Evolutionary conservation across 2,329 filamentous ascomycete species (phyloP), one percentile per base, ranked within the genome.

Genomic region (Penicillium sp.): DNA sequence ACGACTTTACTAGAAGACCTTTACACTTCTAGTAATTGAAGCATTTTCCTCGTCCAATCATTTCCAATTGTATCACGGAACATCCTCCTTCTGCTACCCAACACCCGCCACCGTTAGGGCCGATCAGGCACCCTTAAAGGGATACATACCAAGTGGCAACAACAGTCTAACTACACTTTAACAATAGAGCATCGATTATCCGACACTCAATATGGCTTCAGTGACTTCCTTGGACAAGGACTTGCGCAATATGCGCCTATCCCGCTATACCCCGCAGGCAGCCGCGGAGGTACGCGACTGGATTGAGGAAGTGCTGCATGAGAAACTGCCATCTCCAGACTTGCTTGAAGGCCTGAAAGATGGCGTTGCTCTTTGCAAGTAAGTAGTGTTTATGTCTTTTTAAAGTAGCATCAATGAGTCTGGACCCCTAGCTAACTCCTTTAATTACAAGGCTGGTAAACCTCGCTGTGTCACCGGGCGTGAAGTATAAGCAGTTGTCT

Each of bases 151-250:
- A 39, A 22, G 37, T 31, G 45, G 41, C 38, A 48, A 47, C 26
- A 35, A 49, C 45, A 43, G 17, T 28, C 17, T 19, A 17, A 47
- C 48, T 37, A 48, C 40, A 32, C 24, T 24, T 38, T 26, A 28
- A 35, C 17, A 33, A 21, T 22, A n/a, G 33, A 33, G 31, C 22
- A 43, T 32, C 22, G 28, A 44, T 43, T 13, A 43, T 32, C 37
- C n/a, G 8, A 37, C 8, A 43, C n/a, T 46, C 53, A 67, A 45
- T 58, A 97, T 97, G 91, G 90, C 91, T 61, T 95, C 91, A 34
- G 91, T 97, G 29, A 81, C 88, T 56, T 95, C 88, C 56, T 77
- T 98, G 53, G 93, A 97, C 72, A 91, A 91, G 71, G 93, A 98
- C 75, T 79, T 98, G 82, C 87, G 88, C 77, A 89, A 84, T 69